Conservation (phyloP, 495 filamentous ascomycete species). For the Podospora australis region DNA sequence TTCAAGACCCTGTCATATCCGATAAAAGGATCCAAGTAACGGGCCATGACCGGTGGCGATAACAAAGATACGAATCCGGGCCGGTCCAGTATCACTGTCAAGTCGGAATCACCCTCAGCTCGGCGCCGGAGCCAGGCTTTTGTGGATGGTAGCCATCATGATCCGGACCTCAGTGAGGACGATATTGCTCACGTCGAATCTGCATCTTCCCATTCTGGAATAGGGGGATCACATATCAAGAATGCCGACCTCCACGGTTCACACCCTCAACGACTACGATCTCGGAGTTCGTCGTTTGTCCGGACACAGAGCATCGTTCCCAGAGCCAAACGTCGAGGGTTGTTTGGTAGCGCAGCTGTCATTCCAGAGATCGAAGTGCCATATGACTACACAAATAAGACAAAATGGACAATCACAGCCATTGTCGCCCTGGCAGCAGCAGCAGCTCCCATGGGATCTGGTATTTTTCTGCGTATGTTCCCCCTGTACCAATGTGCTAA, state of each 20-base stretch:
- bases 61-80: too few species aligned
- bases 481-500: conserved; percentile 1
- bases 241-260: not conserved
- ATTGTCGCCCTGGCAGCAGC: conserved; percentile 70
- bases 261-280: conserved; percentile 16
- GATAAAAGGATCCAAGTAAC: not conserved
- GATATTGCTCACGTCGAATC: too few species aligned
- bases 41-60: not conserved
- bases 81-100: not conserved
- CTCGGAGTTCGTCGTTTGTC: conserved; percentile 29
- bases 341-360: conserved; percentile 65
- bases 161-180: too few species aligned
- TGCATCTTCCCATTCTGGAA: not conserved
- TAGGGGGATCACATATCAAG: too few species aligned
- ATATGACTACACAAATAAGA: conserved; percentile 60
- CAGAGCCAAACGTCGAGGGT: conserved; percentile 60
- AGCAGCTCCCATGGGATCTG: conserved; percentile 76
- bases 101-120: not conserved
- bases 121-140: not conserved
- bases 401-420: conserved; percentile 83
- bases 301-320: conserved; percentile 52
- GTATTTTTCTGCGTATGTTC: conserved; percentile 74
- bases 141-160: not conserved
- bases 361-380: conserved; percentile 79
- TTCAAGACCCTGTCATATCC: too few species aligned